These are phyloP conservation scores for Lactifluus rugatus DNA, from an alignment of 768 basidiomycete species.

Conservation along the genomic window DNA sequence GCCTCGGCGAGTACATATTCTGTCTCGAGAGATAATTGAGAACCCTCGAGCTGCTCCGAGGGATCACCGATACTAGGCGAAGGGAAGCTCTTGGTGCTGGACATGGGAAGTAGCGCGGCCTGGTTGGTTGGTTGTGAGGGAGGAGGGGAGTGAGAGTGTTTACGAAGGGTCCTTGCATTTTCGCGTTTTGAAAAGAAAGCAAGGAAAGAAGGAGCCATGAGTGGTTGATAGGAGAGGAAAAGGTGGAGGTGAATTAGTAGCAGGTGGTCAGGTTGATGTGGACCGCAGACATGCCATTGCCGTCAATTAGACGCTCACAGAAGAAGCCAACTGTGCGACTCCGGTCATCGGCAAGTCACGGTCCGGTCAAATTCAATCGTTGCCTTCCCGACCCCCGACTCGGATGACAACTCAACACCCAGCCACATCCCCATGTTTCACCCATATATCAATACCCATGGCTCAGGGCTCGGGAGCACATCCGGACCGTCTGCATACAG, in stretches of 20 bases:
- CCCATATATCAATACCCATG: too few species aligned
- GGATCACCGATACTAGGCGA: slow-evolving; percentile 10
- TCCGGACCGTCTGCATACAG: too few species aligned
- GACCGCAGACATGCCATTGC: too few species aligned
- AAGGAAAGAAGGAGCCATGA: slow-evolving; percentile 11
- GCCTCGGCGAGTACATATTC: slow-evolving; percentile 18
- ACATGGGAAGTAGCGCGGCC: background rate
- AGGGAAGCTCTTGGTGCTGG: background rate
- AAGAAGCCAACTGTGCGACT: too few species aligned
- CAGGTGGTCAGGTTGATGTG: too few species aligned
- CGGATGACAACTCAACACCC: too few species aligned
- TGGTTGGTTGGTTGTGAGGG: background rate
- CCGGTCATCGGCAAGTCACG: too few species aligned
- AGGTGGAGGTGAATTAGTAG: background rate
- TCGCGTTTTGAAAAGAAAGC: slow-evolving; percentile 16
- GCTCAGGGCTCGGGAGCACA: too few species aligned
- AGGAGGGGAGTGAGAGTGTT: background rate
- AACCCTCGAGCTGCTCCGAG: slow-evolving; percentile 7
- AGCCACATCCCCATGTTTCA: too few species aligned
- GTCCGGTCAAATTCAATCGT: too few species aligned
- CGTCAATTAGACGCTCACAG: too few species aligned
- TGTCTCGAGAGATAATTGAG: slow-evolving; percentile 14
- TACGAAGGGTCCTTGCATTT: background rate
- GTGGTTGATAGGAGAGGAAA: background rate
- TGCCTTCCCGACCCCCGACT: too few species aligned